A percentile compares a stretch with the other conserved stretches of the same genome.
Evolutionary conservation across 371 early-diverging fungal species (phyloP).

Genomic region (Mortierella sp.): DNA sequence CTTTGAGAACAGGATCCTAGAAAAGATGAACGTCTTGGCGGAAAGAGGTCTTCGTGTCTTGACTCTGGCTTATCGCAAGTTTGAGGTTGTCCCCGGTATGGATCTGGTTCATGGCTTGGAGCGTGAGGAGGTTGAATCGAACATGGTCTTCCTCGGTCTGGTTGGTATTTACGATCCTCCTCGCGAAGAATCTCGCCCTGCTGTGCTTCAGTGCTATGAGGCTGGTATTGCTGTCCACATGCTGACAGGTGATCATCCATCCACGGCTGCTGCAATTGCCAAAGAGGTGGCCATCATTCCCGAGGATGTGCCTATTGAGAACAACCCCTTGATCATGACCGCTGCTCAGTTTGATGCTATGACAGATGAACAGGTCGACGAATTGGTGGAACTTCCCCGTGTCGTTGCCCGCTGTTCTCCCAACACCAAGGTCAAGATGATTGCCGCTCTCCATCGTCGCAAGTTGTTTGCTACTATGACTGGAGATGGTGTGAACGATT

Average conservation of each 20-base stretch:
- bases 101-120: slow-evolving; percentile 62
- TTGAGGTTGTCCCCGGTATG: slow-evolving; percentile 54
- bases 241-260: slow-evolving; percentile 95
- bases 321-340: slow-evolving; percentile 77
- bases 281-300: slow-evolving; percentile 89
- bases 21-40: slow-evolving; percentile 25
- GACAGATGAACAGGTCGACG: slow-evolving; percentile 82
- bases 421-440: slow-evolving; percentile 96
- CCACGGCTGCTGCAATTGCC: slow-evolving; percentile 95
- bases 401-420: slow-evolving; percentile 96
- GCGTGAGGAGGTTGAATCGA: slow-evolving; percentile 73
- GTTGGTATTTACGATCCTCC: slow-evolving; percentile 96
- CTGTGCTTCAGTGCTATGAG: slow-evolving; percentile 85
- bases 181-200: slow-evolving; percentile 76
- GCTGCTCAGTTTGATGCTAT: slow-evolving; percentile 87
- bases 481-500: slow-evolving; percentile 94
- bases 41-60: slow-evolving; percentile 64
- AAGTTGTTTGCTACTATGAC: slow-evolving; percentile 77
- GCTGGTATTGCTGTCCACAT: slow-evolving; percentile 95
- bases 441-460: slow-evolving; percentile 89
- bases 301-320: slow-evolving; percentile 48
- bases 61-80: slow-evolving; percentile 71
- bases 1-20: slow-evolving; percentile 55
- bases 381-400: slow-evolving; percentile 81
- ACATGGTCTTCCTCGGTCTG: slow-evolving; percentile 89